These are phyloP conservation scores for Candida cerambycidarum DNA, from an alignment of 805 yeast species.

Conservation along the genomic window DNA sequence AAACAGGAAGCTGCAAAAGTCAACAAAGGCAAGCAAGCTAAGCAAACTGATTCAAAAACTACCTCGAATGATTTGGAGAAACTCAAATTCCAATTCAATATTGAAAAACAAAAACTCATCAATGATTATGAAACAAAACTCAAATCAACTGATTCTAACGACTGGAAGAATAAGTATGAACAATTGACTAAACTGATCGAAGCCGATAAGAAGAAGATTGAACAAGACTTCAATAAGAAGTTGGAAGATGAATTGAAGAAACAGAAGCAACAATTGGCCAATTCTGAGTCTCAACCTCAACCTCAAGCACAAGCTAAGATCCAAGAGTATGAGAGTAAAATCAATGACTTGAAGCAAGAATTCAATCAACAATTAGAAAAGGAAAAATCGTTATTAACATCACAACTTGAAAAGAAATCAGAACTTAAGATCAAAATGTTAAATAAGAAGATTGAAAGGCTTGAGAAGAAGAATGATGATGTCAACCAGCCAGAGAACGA, in stretches of 20 bases:
- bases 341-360: constrained; percentile 16
- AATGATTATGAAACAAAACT: constrained; percentile 14
- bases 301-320: constrained; percentile 18
- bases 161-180: constrained; percentile 17
- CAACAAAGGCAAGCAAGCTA: too few relatives aligned
- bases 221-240: constrained; percentile 21
- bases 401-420: constrained; percentile 54
- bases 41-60: too few relatives aligned
- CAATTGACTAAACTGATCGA: constrained; percentile 18
- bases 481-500: constrained; percentile 25
- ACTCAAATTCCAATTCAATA: constrained; percentile 8
- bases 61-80: constrained; percentile 7
- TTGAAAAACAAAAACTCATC: constrained; percentile 12
- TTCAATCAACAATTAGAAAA: constrained; percentile 20
- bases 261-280: constrained; percentile 23
- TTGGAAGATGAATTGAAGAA: constrained; percentile 23
- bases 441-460: constrained; percentile 51
- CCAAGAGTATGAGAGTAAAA: constrained; percentile 15
- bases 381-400: constrained; percentile 42
- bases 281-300: constrained; percentile 14
- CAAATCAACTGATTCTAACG: not conserved
- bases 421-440: constrained; percentile 59
- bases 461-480: constrained; percentile 35
- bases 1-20: too few relatives aligned
- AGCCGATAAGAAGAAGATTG: constrained; percentile 15